Evolutionary conservation across 495 filamentous ascomycete genomes (phyloP).

Genomic region (Talaromyces adpressus): DNA sequence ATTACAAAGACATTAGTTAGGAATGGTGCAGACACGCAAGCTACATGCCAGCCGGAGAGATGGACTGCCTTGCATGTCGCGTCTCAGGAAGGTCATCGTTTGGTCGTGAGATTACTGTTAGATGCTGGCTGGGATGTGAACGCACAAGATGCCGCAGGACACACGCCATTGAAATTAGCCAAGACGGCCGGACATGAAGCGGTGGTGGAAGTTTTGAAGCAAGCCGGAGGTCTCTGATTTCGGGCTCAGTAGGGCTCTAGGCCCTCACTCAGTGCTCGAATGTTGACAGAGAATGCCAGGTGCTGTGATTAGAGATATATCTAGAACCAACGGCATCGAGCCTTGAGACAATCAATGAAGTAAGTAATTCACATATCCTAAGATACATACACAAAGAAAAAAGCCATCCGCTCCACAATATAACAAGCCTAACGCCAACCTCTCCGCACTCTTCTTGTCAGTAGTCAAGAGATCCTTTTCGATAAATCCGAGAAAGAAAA

Average conservation of each 20-base stretch:
- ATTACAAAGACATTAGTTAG: background rate
- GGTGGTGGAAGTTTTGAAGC: background rate
- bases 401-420: background rate
- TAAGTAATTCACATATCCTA: background rate
- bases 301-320: too few species aligned
- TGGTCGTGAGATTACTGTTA: background rate
- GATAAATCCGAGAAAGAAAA: background rate
- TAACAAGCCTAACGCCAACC: background rate
- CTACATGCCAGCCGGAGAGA: background rate
- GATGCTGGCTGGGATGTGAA: background rate
- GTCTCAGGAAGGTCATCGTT: background rate
- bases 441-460: background rate
- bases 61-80: constrained; percentile 1
- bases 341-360: background rate
- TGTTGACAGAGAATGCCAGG: too few species aligned
- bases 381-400: background rate
- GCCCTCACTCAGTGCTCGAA: too few species aligned
- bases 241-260: background rate
- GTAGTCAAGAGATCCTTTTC: background rate
- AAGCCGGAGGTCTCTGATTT: background rate
- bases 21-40: background rate
- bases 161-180: background rate
- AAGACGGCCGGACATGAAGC: background rate
- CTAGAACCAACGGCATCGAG: background rate
- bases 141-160: background rate